Evolutionary conservation across 73 alveolate species (phyloP), one percentile per base, ranked within the genome.

Genomic region (Paramecium sexaurelia): DNA sequence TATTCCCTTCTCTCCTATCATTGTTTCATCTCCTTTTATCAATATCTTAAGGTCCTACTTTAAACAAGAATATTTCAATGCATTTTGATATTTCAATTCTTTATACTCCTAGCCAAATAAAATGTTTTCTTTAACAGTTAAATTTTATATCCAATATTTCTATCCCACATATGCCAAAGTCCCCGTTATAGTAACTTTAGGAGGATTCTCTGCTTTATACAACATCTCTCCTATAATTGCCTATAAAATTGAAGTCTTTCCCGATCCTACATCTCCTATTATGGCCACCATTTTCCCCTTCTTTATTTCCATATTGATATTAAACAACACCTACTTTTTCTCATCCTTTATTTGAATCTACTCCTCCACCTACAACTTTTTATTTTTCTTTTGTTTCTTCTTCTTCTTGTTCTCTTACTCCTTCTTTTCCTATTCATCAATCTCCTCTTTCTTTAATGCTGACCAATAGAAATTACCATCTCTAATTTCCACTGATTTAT

Each of bases 1-100:
- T 3, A 93, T 84, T 56, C 99, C 98, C 56, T 92, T 93, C 71
- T 93, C 96, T 39, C 96, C 96, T 5, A 96, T 92, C 73, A 93
- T 41, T 33, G 97, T 96, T 55, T 73, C 89, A 92, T 96, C 99
- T 84, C 95, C 96, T 33, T 93, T 93, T 32, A 75, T 55, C 56
- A 96, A 86, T 68, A 71, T 75, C 55, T 95, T 94, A n/a, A 96
- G 87, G 83, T 96, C 99, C 89, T 89, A 69, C 57, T 75, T 87
- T 40, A 96, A 84, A 92, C 95, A 93, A 33, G 98, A 95, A 66
- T 89, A 27, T 40, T 92, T 78, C 8, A 96, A 85, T n/a, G 91
- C 88, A 89, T 96, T 66, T 73, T 91, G 87, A 61, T 96, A 96
- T 87, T 75, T 85, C 15, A 27, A 29, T 66, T 95, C 96, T 20